Conservation (phyloP, 2,329 filamentous ascomycete species). For the Myriosclerotinia duriaeana region DNA sequence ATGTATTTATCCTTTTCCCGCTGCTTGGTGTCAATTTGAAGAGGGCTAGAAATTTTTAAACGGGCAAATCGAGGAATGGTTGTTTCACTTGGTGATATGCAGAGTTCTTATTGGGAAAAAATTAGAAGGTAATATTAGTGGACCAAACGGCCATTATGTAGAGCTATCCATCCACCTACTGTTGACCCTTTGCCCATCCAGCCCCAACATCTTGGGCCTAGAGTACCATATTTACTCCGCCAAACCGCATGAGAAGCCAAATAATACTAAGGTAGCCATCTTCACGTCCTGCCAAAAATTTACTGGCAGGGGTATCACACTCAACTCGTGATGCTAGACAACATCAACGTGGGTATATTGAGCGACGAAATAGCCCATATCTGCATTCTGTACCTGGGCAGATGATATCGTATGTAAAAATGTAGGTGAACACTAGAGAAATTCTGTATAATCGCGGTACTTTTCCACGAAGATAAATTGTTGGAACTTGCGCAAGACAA, state of each 20-base stretch:
- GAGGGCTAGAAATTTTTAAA: no score
- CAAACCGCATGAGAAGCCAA: background rate
- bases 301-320: constrained; percentile 1
- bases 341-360: background rate
- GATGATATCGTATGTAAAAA: background rate
- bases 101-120: no score
- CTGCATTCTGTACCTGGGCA: background rate
- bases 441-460: background rate
- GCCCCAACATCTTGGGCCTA: background rate
- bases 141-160: background rate
- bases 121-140: background rate
- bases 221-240: background rate
- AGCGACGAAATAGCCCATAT: background rate
- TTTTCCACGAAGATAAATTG: background rate
- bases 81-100: no score
- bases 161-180: background rate
- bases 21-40: no score
- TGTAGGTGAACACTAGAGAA: background rate
- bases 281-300: background rate
- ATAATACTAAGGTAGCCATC: background rate
- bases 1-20: no score
- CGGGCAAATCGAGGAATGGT: no score
- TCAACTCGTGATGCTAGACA: background rate
- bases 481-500: background rate
- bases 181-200: background rate